Base-by-base conservation (phyloP, 768 basidiomycete species). In the Naematelia encephala region DNA sequence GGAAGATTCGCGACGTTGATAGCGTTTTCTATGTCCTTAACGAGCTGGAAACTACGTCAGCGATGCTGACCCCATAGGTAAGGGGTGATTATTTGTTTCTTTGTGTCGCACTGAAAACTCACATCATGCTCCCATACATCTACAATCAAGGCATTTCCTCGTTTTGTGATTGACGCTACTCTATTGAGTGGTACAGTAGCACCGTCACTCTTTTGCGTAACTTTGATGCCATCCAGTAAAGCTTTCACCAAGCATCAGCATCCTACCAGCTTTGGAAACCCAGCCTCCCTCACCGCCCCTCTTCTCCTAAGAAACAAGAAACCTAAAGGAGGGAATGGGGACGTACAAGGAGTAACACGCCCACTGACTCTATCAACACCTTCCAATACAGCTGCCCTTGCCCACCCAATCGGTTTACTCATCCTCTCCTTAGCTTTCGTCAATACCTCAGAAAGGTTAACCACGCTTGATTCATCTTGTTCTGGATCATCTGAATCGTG, bases 381-480 rank as follows among this genome's bases (percentile, higher is more conserved):
- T 21, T 78, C 79, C 46, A 68, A 70, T 10, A 76, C 74, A 19
- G 73, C 65, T 4, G 73, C 74, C 47, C 69, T 72, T 47, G 77
- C 79, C 63, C 78, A 77, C 19, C 71, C 75, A 16, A 78, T 62
- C 5, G 76, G 72, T 65, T 78, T 78, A 54, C 78, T 75, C 67
- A 79, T 79, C 63, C 72, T 74, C 66, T 2, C 58, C 45, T 52
- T 55, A 2, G 74, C 70, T 59, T 79, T 76, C 48, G 34, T 8
- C 34, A 39, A 39, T 16, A 39, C 34, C 34, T 39, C 34, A 16
- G 8, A 8, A 8, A 39, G 34, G 16, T 39, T 39, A 16, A 39
- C 34, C 1, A 39, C 59, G n/a, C 56, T 64, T 0, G 51, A 51
- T 34, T 67, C 68, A 49, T 27, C 48, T 13, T 48, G 50, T 8